Percentiles rank a stretch among this genome's conserved stretches.
Conservation (phyloP, 2,329 filamentous ascomycete species). For the Aureobasidium vineae region DNA sequence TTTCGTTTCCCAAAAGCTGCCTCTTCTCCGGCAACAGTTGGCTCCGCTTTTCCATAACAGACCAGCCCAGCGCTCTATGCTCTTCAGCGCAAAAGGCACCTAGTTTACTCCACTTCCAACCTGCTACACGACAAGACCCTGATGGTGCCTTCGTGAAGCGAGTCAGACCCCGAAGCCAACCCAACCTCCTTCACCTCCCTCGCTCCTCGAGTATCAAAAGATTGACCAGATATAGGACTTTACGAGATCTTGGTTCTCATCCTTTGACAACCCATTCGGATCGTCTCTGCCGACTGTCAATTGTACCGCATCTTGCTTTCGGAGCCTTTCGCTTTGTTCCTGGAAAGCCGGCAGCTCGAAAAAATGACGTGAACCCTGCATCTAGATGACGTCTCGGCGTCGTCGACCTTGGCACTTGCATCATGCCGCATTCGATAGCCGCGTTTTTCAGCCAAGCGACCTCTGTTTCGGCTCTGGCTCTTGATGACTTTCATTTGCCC, state of each 20-base stretch:
- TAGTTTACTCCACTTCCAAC: slow-evolving; percentile 17
- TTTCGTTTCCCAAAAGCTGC: slow-evolving; percentile 18
- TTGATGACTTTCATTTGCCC: neutral
- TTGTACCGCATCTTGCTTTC: slow-evolving; percentile 11
- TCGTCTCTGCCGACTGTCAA: neutral
- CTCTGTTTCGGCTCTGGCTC: slow-evolving; percentile 14
- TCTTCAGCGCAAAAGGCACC: slow-evolving; percentile 9
- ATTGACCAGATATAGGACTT: neutral
- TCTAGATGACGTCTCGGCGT: slow-evolving; percentile 14
- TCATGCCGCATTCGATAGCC: slow-evolving; percentile 24
- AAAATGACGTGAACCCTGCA: slow-evolving; percentile 20
- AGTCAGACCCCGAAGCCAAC: neutral
- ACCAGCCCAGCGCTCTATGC: neutral
- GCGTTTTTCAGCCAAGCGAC: slow-evolving; percentile 18
- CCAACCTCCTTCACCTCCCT: slow-evolving; percentile 6
- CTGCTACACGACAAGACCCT: slow-evolving; percentile 16
- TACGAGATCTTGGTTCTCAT: slow-evolving; percentile 3
- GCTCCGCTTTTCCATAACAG: slow-evolving; percentile 25
- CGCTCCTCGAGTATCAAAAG: neutral
- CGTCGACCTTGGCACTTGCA: slow-evolving; percentile 13
- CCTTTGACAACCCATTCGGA: neutral
- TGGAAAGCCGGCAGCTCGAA: slow-evolving; percentile 11
- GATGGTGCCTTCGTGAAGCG: neutral
- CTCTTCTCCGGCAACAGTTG: slow-evolving; percentile 16
- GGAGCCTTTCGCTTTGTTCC: slow-evolving; percentile 18